A percentile compares a stretch with the other conserved stretches of the same genome.
phyloP scores from a whole-genome alignment of 805 yeast species.

The Ogataea nitratoaversa region DNA sequence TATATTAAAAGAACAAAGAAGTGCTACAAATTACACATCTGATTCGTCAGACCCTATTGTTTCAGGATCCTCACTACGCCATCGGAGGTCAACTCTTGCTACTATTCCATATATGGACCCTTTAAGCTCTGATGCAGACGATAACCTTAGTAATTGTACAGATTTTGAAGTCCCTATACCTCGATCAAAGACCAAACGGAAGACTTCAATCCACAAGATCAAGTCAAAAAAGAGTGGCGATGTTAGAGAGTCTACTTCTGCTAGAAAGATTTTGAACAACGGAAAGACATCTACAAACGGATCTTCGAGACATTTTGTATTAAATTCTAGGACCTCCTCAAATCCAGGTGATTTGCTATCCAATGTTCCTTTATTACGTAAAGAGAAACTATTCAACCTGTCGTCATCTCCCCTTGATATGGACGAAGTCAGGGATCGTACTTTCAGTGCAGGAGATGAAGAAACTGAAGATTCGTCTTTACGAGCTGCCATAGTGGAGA shows the following conservation, averaged over 20 bases:
- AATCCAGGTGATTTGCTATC: slow-evolving; percentile 87
- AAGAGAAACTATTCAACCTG: slow-evolving; percentile 4
- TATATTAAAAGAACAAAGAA: background rate
- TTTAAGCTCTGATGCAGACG: slow-evolving; percentile 23
- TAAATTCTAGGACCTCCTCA: slow-evolving; percentile 51
- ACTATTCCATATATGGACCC: slow-evolving; percentile 8
- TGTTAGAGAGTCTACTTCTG: too few species aligned
- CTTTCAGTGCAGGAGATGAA: slow-evolving; percentile 52
- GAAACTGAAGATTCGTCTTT: slow-evolving; percentile 68
- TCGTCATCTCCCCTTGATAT: slow-evolving; percentile 11
- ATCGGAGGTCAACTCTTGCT: slow-evolving; percentile 1
- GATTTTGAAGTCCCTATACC: slow-evolving; percentile 7
- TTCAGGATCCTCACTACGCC: background rate
- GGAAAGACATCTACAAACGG: background rate
- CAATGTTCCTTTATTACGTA: slow-evolving; percentile 57
- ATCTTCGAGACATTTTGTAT: slow-evolving; percentile 43
- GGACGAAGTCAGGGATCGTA: slow-evolving; percentile 29
- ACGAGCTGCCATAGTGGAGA: slow-evolving; percentile 63
- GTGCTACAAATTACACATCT: background rate
- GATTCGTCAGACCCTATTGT: background rate
- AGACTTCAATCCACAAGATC: background rate
- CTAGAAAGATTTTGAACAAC: too few species aligned
- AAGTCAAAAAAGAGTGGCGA: too few species aligned
- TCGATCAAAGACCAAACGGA: background rate
- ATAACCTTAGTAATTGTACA: slow-evolving; percentile 13